Percentiles rank a stretch among this genome's conserved stretches.
Conservation (phyloP, 2,329 filamentous ascomycete species). For the Lachnellula hyalina region DNA sequence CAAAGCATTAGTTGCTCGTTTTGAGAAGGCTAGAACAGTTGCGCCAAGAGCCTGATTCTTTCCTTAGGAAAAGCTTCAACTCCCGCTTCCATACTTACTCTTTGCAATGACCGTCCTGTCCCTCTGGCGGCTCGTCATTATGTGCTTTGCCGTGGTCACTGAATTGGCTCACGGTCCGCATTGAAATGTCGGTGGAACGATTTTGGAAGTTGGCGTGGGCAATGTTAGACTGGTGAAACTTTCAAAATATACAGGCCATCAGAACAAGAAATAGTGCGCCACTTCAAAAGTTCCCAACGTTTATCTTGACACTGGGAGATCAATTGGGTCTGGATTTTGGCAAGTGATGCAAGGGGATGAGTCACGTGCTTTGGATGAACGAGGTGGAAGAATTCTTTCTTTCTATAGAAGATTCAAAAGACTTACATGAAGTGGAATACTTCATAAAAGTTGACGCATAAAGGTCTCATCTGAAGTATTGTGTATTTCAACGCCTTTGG, state of each 20-base stretch:
- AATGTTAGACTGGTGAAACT: neutral
- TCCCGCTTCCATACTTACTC: too few relatives aligned
- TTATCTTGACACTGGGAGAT: neutral
- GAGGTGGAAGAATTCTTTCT: neutral
- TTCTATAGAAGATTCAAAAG: neutral
- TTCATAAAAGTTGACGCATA: too few relatives aligned
- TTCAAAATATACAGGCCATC: neutral
- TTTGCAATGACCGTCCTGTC: too few relatives aligned
- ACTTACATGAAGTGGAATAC: too few relatives aligned
- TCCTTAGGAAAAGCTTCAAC: too few relatives aligned
- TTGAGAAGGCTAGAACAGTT: too few relatives aligned
- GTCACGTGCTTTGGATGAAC: neutral
- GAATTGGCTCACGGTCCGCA: too few relatives aligned
- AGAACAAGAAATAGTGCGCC: neutral
- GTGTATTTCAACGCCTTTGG: too few relatives aligned
- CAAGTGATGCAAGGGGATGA: neutral
- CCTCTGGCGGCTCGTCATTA: too few relatives aligned
- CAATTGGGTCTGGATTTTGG: neutral
- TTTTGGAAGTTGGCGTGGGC: neutral
- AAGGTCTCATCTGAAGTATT: too few relatives aligned
- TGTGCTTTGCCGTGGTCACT: too few relatives aligned
- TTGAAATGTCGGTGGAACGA: neutral
- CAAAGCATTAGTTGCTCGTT: constrained; percentile 7
- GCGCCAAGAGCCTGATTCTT: too few relatives aligned
- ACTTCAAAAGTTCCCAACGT: neutral